phyloP scores from a whole-genome alignment of 257 asterid species.

The Lithospermum erythrorhizon region DNA sequence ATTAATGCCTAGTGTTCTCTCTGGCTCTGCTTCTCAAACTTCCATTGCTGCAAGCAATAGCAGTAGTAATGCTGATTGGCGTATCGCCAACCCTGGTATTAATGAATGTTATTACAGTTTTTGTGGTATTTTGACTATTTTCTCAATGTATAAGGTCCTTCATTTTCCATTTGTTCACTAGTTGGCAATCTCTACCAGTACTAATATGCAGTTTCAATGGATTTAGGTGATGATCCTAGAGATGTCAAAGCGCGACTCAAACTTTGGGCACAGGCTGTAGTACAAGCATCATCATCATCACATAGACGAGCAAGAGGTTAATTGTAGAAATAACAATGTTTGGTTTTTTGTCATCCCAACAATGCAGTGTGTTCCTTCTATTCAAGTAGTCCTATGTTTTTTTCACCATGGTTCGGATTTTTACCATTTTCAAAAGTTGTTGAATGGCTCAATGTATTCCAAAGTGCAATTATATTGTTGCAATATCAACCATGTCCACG shows the following conservation, averaged over 20 bases:
- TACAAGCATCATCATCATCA: slow-evolving; percentile 10
- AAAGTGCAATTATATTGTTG: not conserved
- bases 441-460: not conserved
- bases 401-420: not conserved
- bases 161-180: no score
- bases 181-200: not conserved
- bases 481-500: not conserved
- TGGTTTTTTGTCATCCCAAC: not conserved
- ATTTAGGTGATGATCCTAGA: slow-evolving; percentile 8
- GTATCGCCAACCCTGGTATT: slow-evolving; percentile 5
- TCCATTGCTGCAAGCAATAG: not conserved
- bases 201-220: not conserved
- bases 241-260: slow-evolving; percentile 15
- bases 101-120: not conserved
- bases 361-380: no score
- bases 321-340: no score
- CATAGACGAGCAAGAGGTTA: not conserved
- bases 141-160: not conserved
- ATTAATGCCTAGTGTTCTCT: no score
- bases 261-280: slow-evolving; percentile 15
- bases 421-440: not conserved
- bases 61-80: not conserved
- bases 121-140: no score
- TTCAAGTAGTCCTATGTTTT: not conserved
- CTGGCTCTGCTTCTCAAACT: no score